Evolutionary conservation across 768 basidiomycete genomes (phyloP).

Genomic region (Podaxis rugospora): DNA sequence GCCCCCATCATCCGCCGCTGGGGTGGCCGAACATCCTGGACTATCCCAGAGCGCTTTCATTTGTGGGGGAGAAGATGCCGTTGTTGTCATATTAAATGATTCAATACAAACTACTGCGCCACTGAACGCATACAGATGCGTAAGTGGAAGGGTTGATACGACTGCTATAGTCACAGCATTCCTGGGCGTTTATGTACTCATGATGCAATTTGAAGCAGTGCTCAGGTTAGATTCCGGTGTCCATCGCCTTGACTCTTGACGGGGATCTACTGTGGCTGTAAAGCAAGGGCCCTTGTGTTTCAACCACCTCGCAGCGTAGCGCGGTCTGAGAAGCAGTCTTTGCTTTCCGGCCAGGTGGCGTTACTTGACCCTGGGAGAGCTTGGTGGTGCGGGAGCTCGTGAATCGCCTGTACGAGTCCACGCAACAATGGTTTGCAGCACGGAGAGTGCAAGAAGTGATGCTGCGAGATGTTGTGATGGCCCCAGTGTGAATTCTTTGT

Average conservation of each 20-base stretch:
- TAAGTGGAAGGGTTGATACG: background rate
- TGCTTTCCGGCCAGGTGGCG: background rate
- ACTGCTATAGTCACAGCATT: background rate
- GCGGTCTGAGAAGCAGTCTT: background rate
- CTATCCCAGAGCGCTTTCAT: background rate
- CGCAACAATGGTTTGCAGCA: background rate
- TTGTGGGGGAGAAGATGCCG: slow-evolving; percentile 11
- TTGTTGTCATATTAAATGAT: slow-evolving; percentile 7
- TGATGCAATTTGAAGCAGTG: slow-evolving; percentile 7
- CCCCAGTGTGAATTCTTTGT: background rate
- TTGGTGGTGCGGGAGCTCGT: background rate
- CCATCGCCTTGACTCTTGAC: background rate
- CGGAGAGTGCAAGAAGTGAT: background rate
- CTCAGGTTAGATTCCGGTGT: background rate
- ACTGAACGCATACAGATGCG: slow-evolving; percentile 7
- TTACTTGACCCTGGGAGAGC: background rate
- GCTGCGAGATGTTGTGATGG: background rate
- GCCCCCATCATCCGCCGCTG: background rate
- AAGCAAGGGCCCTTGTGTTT: background rate
- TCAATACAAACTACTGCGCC: background rate
- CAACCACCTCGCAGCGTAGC: background rate
- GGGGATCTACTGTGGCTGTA: background rate
- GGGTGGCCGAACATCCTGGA: background rate
- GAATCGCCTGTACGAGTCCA: background rate
- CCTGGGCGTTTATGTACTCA: slow-evolving; percentile 1